Percentiles rank a stretch among this genome's conserved stretches.
Conservation (phyloP, 768 basidiomycete genomes). For the Sarcodon aspratus region DNA sequence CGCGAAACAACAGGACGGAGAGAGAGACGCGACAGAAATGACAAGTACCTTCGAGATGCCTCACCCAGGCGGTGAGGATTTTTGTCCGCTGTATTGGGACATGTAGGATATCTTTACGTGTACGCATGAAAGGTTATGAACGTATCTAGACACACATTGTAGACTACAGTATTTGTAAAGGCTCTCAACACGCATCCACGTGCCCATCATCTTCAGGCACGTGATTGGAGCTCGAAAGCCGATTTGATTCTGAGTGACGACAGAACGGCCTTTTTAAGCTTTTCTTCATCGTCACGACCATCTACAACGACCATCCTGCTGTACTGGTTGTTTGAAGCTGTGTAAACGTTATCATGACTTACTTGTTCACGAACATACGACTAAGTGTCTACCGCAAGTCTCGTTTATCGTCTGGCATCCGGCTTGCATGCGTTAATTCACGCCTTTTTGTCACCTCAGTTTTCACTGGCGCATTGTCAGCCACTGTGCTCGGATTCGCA, state of each 20-base stretch:
- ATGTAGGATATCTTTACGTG: slow-evolving; percentile 3
- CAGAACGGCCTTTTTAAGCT: too few relatives aligned
- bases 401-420: not conserved
- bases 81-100: too few relatives aligned
- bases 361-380: slow-evolving; percentile 22
- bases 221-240: not conserved
- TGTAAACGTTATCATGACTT: slow-evolving; percentile 15
- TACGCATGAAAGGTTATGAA: slow-evolving; percentile 4
- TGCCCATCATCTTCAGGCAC: slow-evolving; percentile 3
- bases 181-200: slow-evolving; percentile 7
- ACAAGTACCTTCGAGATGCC: slow-evolving; percentile 28
- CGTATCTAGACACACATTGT: slow-evolving; percentile 1
- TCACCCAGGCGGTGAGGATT: slow-evolving; percentile 32
- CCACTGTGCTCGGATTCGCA: slow-evolving; percentile 54
- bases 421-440: not conserved
- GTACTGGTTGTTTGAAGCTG: not conserved
- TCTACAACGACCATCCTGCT: too few relatives aligned
- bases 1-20: too few relatives aligned
- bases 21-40: slow-evolving; percentile 12
- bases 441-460: slow-evolving; percentile 14
- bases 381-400: slow-evolving; percentile 11
- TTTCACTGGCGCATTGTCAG: slow-evolving; percentile 25
- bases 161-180: slow-evolving; percentile 8
- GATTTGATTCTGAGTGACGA: too few relatives aligned
- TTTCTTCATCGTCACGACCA: too few relatives aligned